Percentiles rank a stretch among this genome's conserved stretches.
These are phyloP conservation scores for Globisporangium uncinulatum DNA, from an alignment of 352 stramenopile genomes.

Conservation along the genomic window DNA sequence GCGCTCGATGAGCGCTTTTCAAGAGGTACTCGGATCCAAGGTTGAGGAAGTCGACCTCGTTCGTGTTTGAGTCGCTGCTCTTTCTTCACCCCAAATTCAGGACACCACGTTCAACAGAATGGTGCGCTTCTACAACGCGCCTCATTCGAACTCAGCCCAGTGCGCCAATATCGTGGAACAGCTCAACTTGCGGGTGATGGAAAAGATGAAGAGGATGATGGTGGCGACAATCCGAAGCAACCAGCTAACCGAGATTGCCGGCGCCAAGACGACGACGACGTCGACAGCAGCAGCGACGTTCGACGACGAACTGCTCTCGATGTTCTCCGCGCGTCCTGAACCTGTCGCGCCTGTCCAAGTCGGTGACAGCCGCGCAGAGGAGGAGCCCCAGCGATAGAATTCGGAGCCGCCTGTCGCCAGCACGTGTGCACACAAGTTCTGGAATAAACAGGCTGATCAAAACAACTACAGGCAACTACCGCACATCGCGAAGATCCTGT, in stretches of 20 bases:
- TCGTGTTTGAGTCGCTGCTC: background rate
- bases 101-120: background rate
- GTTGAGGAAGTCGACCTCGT: background rate
- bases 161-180: background rate
- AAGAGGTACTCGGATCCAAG: background rate
- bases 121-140: background rate
- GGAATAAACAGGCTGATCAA: background rate
- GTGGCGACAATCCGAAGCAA: background rate
- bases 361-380: background rate
- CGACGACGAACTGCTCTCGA: background rate
- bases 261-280: background rate
- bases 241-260: background rate
- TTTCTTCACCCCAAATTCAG: background rate
- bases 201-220: background rate
- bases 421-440: background rate
- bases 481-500: background rate
- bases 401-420: background rate
- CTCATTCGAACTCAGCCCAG: background rate
- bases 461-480: background rate
- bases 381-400: background rate
- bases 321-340: background rate
- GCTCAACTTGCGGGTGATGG: background rate
- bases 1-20: background rate
- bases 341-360: no score
- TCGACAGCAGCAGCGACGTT: background rate